Evolutionary conservation across 31 red algal genomes (phyloP).

Genomic region (Bonnemaisonia californica): DNA sequence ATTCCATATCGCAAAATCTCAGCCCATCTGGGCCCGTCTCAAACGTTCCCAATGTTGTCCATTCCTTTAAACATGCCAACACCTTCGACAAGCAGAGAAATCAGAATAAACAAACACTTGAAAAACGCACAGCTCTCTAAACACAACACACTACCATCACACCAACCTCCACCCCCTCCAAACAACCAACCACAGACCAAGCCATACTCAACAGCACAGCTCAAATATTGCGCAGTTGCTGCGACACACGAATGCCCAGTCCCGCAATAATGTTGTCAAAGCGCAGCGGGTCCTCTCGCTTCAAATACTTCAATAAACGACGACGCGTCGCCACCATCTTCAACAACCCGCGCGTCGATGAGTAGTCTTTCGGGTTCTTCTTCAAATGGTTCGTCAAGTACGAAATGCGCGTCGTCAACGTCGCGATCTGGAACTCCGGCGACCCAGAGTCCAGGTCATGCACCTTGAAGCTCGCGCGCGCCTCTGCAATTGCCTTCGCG

Average conservation of each 20-base stretch:
- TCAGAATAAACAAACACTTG: too few relatives aligned
- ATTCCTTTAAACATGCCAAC: too few relatives aligned
- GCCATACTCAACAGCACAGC: too few relatives aligned
- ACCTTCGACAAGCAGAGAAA: too few relatives aligned
- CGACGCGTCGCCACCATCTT: constrained; percentile 80
- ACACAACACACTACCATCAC: too few relatives aligned
- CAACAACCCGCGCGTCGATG: constrained; percentile 84
- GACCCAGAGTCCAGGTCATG: constrained; percentile 95
- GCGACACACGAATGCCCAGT: constrained; percentile 75
- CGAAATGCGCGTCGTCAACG: constrained; percentile 78
- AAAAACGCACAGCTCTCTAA: too few relatives aligned
- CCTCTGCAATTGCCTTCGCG: constrained; percentile 40
- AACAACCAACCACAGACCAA: too few relatives aligned
- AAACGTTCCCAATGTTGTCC: too few relatives aligned
- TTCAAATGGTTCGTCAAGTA: constrained; percentile 88
- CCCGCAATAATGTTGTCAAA: constrained; percentile 68
- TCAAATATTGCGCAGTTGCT: constrained; percentile 66
- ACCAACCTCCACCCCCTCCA: too few relatives aligned
- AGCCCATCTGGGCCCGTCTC: too few relatives aligned
- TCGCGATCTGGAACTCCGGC: constrained; percentile 97
- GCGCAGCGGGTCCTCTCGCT: constrained; percentile 49
- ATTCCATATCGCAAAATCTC: too few relatives aligned
- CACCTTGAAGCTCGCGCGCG: constrained; percentile 43
- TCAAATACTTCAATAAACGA: constrained; percentile 78
- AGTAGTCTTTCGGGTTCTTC: constrained; percentile 90